phyloP scores from a whole-genome alignment of 139 green algal species.

The Picocystis salinarum region DNA sequence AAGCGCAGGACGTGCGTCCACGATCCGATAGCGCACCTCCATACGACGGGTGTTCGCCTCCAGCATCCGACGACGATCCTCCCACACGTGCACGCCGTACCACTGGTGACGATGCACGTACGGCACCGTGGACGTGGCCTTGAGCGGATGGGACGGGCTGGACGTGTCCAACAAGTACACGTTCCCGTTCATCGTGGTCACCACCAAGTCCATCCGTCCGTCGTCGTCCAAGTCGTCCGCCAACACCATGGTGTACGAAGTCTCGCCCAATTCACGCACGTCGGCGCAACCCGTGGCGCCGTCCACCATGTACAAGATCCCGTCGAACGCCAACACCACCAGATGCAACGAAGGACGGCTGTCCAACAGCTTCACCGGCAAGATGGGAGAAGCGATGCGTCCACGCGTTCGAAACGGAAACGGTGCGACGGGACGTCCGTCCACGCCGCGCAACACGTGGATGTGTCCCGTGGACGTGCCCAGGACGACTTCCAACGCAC shows the following conservation, averaged over 20 bases:
- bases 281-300: conserved; percentile 49
- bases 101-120: too few species aligned
- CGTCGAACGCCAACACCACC: conserved; percentile 71
- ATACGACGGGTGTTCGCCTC: too few species aligned
- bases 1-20: too few species aligned
- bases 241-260: conserved; percentile 66
- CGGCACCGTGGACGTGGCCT: too few species aligned
- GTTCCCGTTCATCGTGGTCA: conserved; percentile 87
- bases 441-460: conserved; percentile 40
- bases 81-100: too few species aligned
- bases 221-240: conserved; percentile 72
- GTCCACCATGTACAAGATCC: conserved; percentile 75
- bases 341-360: conserved; percentile 33
- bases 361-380: conserved; percentile 23
- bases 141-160: conserved; percentile 54
- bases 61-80: too few species aligned
- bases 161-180: conserved; percentile 67
- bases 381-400: conserved; percentile 29
- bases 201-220: conserved; percentile 61
- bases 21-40: too few species aligned
- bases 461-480: conserved; percentile 49
- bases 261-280: conserved; percentile 77
- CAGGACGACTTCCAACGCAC: conserved; percentile 57
- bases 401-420: conserved; percentile 68
- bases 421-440: conserved; percentile 18